Conservation (phyloP, 1,284 basidiomycete species). For the Filobasidium uniguttulatum region DNA sequence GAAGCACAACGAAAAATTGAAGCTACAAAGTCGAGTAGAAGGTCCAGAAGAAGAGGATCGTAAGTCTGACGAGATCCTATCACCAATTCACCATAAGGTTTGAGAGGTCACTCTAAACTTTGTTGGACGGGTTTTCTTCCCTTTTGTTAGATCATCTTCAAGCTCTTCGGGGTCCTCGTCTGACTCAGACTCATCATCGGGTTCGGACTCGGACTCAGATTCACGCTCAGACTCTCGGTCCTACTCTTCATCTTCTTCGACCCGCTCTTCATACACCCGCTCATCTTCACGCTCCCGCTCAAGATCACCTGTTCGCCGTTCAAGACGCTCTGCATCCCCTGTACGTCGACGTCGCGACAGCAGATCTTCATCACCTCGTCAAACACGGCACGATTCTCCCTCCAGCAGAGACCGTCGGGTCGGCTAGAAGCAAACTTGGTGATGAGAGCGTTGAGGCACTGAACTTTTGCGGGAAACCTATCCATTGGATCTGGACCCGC, state of each 20-base stretch:
- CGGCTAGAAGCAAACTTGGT: too few relatives aligned
- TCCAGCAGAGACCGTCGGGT: too few relatives aligned
- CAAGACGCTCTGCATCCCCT: too few relatives aligned
- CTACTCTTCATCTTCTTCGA: not conserved
- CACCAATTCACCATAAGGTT: not conserved
- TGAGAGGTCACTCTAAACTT: not conserved
- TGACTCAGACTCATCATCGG: constrained; percentile 18
- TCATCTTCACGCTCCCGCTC: too few relatives aligned
- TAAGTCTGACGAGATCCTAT: constrained; percentile 3
- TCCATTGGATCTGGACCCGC: too few relatives aligned
- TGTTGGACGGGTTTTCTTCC: not conserved
- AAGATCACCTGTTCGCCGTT: too few relatives aligned
- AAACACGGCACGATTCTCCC: too few relatives aligned
- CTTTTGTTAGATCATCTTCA: not conserved
- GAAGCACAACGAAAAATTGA: constrained; percentile 24
- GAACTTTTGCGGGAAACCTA: too few relatives aligned
- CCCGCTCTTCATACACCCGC: too few relatives aligned
- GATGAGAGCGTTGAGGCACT: too few relatives aligned
- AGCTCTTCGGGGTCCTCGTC: constrained; percentile 20
- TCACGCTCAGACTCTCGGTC: constrained; percentile 15
- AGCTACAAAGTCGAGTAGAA: constrained; percentile 6
- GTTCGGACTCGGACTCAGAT: constrained; percentile 15
- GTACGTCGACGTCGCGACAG: too few relatives aligned
- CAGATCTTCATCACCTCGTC: too few relatives aligned
- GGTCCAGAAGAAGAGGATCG: constrained; percentile 14